A percentile compares a stretch with the other conserved stretches of the same genome.
phyloP scores from a whole-genome alignment of 305 asterid genomes.

The Solanum hybrid region DNA sequence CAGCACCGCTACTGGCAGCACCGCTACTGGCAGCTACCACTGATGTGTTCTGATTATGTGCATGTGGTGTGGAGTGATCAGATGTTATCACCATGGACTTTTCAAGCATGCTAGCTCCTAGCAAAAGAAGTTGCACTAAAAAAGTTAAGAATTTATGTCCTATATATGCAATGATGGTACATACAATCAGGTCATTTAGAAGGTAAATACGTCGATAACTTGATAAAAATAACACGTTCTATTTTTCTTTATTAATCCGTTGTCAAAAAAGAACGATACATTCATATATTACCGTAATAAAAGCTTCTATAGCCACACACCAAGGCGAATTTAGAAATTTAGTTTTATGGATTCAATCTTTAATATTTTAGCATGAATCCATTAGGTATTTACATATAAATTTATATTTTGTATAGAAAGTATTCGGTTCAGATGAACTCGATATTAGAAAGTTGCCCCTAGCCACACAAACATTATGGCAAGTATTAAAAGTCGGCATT shows the following conservation, averaged over 20 bases:
- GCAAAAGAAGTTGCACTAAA: conserved; percentile 36
- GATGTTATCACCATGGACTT: conserved; percentile 31
- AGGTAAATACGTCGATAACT: background rate
- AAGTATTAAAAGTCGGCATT: background rate
- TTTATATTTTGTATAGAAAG: too few species aligned
- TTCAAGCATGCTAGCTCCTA: conserved; percentile 58
- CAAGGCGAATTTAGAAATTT: fast-evolving
- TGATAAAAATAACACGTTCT: background rate
- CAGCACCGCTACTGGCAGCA: conserved; percentile 16
- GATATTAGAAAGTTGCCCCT: background rate
- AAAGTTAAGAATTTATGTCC: background rate
- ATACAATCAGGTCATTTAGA: background rate
- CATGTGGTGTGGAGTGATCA: conserved; percentile 30
- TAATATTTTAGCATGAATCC: background rate
- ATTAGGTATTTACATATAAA: background rate
- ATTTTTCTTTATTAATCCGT: background rate
- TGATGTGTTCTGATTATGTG: conserved; percentile 52
- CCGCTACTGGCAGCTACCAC: conserved; percentile 24
- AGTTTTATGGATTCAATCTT: background rate
- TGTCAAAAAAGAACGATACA: background rate
- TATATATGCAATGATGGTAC: background rate
- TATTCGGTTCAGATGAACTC: too few species aligned
- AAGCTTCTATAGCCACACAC: background rate
- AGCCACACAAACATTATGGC: background rate
- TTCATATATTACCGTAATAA: background rate